Evolutionary conservation across 2,329 filamentous ascomycete species (phyloP).

Genomic region (Ceratocystis diversiconidia): DNA sequence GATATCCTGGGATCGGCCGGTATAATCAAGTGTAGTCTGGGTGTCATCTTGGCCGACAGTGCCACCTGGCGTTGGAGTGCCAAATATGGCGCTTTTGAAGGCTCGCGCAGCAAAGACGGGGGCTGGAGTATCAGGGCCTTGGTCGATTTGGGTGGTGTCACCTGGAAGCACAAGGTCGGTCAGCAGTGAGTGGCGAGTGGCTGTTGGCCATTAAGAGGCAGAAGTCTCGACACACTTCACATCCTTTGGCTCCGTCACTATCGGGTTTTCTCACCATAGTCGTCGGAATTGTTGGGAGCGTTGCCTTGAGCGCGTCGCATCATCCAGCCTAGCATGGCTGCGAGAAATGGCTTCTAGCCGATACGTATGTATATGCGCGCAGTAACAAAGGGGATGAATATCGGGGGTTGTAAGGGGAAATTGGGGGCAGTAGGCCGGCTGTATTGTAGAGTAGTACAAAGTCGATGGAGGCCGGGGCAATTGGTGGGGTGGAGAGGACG

Average conservation of each 20-base stretch:
- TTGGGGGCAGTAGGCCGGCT: too few species aligned
- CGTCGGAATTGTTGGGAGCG: constrained; percentile 25
- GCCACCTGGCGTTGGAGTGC: constrained; percentile 34
- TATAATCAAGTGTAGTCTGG: constrained; percentile 21
- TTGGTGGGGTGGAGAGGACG: too few species aligned
- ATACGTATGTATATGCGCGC: too few species aligned
- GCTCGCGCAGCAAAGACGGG: constrained; percentile 53
- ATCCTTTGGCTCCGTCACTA: not conserved
- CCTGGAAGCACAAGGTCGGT: constrained; percentile 19
- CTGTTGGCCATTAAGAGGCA: not conserved
- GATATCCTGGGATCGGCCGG: constrained; percentile 21
- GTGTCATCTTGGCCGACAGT: constrained; percentile 25
- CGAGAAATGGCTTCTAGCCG: not conserved
- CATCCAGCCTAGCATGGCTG: constrained; percentile 45
- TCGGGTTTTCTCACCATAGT: constrained; percentile 2
- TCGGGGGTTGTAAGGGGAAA: too few species aligned
- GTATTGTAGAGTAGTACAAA: too few species aligned
- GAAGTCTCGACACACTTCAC: too few species aligned
- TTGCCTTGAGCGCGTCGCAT: constrained; percentile 34
- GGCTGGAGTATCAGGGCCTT: constrained; percentile 46
- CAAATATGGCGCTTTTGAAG: constrained; percentile 49
- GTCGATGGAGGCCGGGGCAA: too few species aligned
- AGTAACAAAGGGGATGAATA: too few species aligned
- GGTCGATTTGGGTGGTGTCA: constrained; percentile 36
- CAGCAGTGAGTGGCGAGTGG: not conserved